Conservation (phyloP, 2,329 filamentous ascomycete genomes). For the Colletotrichum horii region DNA sequence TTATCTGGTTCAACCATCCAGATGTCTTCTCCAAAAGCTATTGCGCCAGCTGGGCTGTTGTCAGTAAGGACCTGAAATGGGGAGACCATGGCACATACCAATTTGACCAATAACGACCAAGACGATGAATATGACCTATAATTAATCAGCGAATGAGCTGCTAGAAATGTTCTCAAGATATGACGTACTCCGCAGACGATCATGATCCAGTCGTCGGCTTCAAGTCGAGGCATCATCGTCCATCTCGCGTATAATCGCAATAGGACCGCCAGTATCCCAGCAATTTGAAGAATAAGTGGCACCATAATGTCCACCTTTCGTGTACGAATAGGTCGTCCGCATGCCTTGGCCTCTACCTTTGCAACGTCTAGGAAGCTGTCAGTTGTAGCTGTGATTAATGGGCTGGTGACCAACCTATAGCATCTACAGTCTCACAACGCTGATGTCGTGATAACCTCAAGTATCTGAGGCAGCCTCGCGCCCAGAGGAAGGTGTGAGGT, state of each 20-base stretch:
- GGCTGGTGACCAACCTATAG: conserved; percentile 26
- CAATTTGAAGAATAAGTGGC: conserved; percentile 37
- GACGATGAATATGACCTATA: conserved; percentile 29
- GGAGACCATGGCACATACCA: conserved; percentile 24
- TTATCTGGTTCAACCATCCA: conserved; percentile 35
- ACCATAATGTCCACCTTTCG: conserved; percentile 35
- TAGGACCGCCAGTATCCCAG: conserved; percentile 37
- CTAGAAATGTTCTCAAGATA: accelerated
- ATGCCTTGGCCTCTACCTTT: conserved; percentile 35
- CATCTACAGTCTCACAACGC: conserved; percentile 28
- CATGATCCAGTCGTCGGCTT: conserved; percentile 45
- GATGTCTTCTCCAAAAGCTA: conserved; percentile 41
- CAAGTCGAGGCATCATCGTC: conserved; percentile 32
- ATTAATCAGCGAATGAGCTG: background rate
- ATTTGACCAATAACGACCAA: conserved; percentile 37
- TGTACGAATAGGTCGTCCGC: conserved; percentile 32
- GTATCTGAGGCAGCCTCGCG: no score
- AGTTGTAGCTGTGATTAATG: background rate
- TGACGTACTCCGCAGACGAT: conserved; percentile 34
- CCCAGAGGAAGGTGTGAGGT: no score
- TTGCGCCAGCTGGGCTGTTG: conserved; percentile 22
- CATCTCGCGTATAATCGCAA: conserved; percentile 41
- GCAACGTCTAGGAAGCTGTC: conserved; percentile 30
- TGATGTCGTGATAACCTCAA: no score
- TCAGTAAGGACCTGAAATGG: background rate